These are phyloP conservation scores for Termitomyces sp. DNA, from an alignment of 768 basidiomycete genomes.

Conservation along the genomic window DNA sequence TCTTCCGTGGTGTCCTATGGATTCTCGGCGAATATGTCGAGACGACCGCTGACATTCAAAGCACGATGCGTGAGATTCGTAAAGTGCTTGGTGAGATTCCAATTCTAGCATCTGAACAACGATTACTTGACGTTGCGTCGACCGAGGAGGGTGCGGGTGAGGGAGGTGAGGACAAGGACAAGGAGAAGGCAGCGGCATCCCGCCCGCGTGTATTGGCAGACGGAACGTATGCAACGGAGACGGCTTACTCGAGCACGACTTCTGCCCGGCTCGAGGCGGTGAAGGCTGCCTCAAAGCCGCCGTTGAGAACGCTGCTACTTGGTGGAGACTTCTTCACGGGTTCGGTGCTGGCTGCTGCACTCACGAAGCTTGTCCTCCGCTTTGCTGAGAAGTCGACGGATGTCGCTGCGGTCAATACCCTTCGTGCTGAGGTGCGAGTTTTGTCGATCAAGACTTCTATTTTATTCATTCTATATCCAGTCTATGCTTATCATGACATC, in stretches of 20 bases:
- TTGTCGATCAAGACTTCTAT: neutral
- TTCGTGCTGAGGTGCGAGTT: slow-evolving; percentile 77
- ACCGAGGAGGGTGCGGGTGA: slow-evolving; percentile 39
- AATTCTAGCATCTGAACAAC: slow-evolving; percentile 88
- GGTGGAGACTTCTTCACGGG: slow-evolving; percentile 98
- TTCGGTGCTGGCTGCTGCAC: slow-evolving; percentile 80
- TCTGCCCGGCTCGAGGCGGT: slow-evolving; percentile 73
- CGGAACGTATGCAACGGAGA: slow-evolving; percentile 97
- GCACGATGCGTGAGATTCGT: slow-evolving; percentile 73
- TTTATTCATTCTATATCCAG: slow-evolving; percentile 29
- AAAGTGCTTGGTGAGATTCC: slow-evolving; percentile 96
- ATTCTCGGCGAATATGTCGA: slow-evolving; percentile 96
- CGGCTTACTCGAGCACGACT: slow-evolving; percentile 70
- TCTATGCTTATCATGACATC: slow-evolving; percentile 99
- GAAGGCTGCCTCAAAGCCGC: slow-evolving; percentile 87
- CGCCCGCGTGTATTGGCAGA: slow-evolving; percentile 87
- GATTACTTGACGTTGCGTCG: slow-evolving; percentile 71
- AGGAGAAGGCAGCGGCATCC: slow-evolving; percentile 46
- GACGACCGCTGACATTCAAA: slow-evolving; percentile 60
- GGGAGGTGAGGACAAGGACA: slow-evolving; percentile 37
- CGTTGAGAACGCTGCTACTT: slow-evolving; percentile 81
- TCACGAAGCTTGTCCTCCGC: slow-evolving; percentile 90
- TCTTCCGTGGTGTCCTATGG: slow-evolving; percentile 95
- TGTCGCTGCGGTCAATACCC: slow-evolving; percentile 50
- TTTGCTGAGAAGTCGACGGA: slow-evolving; percentile 56